These are phyloP conservation scores for Cercophora scortea DNA, from an alignment of 495 filamentous ascomycete genomes.

Conservation along the genomic window DNA sequence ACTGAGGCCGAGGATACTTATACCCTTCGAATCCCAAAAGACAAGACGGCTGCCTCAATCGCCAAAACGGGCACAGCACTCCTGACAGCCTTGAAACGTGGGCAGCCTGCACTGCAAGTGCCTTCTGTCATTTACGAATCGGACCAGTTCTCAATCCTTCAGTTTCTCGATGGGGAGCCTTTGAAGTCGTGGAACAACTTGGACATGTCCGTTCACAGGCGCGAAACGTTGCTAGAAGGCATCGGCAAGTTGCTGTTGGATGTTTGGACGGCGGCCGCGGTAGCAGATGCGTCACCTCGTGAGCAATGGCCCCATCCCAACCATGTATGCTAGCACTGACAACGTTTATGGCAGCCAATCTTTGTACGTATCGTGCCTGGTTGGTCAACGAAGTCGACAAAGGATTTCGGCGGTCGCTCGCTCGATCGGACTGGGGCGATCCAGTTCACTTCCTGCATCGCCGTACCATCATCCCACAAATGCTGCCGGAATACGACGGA, in stretches of 20 bases:
- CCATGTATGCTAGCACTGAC: slow-evolving; percentile 2
- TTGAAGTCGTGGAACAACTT: slow-evolving; percentile 3
- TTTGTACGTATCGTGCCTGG: slow-evolving; percentile 2
- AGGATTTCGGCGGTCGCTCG: slow-evolving; percentile 2
- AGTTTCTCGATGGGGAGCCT: slow-evolving; percentile 2
- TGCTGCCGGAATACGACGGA: slow-evolving; percentile 2
- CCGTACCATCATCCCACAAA: slow-evolving; percentile 3
- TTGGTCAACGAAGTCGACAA: slow-evolving; percentile 2
- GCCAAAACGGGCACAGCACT: slow-evolving; percentile 2
- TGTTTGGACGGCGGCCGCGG: slow-evolving; percentile 2
- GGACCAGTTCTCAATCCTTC: slow-evolving; percentile 2
- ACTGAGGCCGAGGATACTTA: slow-evolving; percentile 2
- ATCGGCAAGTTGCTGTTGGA: slow-evolving; percentile 2
- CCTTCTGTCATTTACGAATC: slow-evolving; percentile 3
- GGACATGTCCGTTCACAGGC: slow-evolving; percentile 2
- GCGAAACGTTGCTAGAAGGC: slow-evolving; percentile 2
- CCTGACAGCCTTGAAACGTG: slow-evolving; percentile 2
- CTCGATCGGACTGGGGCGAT: slow-evolving; percentile 2
- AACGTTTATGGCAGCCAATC: slow-evolving; percentile 1
- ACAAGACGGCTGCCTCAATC: slow-evolving; percentile 2
- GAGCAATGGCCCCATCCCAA: slow-evolving; percentile 2
- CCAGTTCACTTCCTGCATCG: slow-evolving; percentile 2
- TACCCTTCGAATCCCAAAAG: slow-evolving; percentile 2
- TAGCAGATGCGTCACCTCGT: slow-evolving; percentile 3
- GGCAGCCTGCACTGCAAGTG: slow-evolving; percentile 1